Conservation (phyloP, 305 asterid genomes). For the Ilex paraguariensis region DNA sequence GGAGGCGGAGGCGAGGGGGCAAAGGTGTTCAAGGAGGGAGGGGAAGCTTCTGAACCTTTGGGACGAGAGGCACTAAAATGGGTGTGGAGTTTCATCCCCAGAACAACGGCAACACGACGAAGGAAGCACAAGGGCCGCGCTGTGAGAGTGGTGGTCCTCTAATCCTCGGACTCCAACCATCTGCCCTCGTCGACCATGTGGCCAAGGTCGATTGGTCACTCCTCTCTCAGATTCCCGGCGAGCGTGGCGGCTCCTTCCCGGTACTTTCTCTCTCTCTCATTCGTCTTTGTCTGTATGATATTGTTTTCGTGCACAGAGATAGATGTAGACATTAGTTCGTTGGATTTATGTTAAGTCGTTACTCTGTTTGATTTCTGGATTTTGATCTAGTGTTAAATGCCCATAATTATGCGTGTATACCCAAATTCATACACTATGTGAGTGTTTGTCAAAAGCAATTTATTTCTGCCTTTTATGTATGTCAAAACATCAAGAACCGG, state of each 20-base stretch:
- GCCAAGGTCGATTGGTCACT: constrained; percentile 80
- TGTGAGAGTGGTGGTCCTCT: constrained; percentile 38
- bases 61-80: constrained; percentile 26
- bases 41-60: too few species aligned
- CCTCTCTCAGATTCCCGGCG: constrained; percentile 87
- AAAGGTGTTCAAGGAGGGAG: too few species aligned
- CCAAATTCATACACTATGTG: too few species aligned
- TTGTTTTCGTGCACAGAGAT: constrained; percentile 3
- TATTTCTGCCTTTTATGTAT: not conserved
- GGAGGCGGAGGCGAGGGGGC: too few species aligned
- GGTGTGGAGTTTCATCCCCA: constrained; percentile 52
- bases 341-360: too few species aligned
- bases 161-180: constrained; percentile 78
- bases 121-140: constrained; percentile 1
- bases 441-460: not conserved
- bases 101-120: constrained; percentile 10
- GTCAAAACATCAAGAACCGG: too few species aligned
- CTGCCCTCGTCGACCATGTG: constrained; percentile 88
- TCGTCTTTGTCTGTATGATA: constrained; percentile 1
- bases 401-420: not conserved
- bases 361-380: constrained; percentile 6
- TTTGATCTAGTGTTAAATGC: constrained; percentile 1
- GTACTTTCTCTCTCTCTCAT: constrained; percentile 30
- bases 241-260: constrained; percentile 94
- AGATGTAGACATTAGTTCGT: too few species aligned